Conservation (phyloP, 257 asterid genomes). For the Euphrasia confusa region DNA sequence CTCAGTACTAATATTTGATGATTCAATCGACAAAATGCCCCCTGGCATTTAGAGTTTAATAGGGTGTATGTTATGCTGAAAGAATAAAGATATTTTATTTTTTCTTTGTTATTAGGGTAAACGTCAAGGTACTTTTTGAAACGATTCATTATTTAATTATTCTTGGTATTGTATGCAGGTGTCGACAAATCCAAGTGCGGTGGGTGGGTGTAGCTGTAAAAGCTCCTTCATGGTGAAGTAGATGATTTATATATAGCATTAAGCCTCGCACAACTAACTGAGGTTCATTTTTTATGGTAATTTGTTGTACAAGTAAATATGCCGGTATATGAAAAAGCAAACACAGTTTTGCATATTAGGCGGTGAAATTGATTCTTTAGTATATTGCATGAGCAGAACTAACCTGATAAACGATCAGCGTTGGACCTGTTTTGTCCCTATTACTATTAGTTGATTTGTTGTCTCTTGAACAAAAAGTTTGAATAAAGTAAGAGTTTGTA, state of each 20-base stretch:
- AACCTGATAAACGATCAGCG: background rate
- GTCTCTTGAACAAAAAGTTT: background rate
- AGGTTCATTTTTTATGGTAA: conserved; percentile 14
- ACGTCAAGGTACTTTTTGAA: background rate
- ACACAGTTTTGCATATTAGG: background rate
- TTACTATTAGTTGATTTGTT: background rate
- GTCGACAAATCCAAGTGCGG: conserved; percentile 86
- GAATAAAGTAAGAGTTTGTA: background rate
- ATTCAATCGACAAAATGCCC: background rate
- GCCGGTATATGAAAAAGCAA: conserved; percentile 6
- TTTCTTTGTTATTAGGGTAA: background rate
- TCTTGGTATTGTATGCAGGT: conserved; percentile 43
- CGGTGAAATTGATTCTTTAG: conserved; percentile 21
- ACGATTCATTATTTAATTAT: background rate
- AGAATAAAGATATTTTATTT: background rate
- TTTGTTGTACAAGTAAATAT: conserved; percentile 14
- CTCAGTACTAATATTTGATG: background rate
- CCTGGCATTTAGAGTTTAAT: background rate
- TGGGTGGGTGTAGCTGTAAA: conserved; percentile 96
- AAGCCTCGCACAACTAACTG: conserved; percentile 19
- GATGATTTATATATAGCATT: background rate
- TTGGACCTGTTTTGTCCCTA: background rate
- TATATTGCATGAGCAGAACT: conserved; percentile 11
- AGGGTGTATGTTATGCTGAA: background rate
- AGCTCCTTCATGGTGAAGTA: conserved; percentile 74